Conservation (phyloP, 805 yeast genomes). For the Cephaloascus albidus region DNA sequence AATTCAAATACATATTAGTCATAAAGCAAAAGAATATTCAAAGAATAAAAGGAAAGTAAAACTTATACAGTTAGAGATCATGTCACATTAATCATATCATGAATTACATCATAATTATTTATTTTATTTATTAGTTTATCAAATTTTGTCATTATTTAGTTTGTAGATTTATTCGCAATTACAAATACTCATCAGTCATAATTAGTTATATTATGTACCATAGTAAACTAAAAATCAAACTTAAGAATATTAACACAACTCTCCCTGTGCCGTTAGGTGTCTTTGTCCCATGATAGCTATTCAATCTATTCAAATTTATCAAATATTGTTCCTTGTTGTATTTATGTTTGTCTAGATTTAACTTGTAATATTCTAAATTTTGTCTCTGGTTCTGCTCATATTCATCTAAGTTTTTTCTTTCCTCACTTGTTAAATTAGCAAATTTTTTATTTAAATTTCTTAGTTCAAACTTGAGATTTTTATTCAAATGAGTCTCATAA, state of each 20-base stretch:
- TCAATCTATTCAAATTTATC: neutral
- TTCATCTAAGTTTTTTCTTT: neutral
- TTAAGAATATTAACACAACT: neutral
- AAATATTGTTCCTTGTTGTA: neutral
- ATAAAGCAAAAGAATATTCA: no score
- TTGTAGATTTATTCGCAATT: neutral
- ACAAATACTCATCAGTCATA: neutral
- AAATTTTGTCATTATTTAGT: neutral
- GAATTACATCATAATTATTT: neutral
- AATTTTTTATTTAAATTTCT: slow-evolving; percentile 21
- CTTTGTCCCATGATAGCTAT: neutral
- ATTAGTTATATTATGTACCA: neutral
- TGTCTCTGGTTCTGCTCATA: neutral
- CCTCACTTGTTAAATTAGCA: neutral
- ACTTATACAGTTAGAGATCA: neutral
- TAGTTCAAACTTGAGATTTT: slow-evolving; percentile 41
- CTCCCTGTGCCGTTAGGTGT: neutral
- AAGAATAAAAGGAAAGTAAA: no score
- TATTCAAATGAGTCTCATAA: slow-evolving; percentile 40
- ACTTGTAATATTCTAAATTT: no score
- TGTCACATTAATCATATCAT: neutral
- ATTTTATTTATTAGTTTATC: neutral
- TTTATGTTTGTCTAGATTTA: neutral
- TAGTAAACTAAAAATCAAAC: neutral
- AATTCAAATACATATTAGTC: no score